Conservation (phyloP, 208 protist genomes). For the Balamuthia mandrillaris region DNA sequence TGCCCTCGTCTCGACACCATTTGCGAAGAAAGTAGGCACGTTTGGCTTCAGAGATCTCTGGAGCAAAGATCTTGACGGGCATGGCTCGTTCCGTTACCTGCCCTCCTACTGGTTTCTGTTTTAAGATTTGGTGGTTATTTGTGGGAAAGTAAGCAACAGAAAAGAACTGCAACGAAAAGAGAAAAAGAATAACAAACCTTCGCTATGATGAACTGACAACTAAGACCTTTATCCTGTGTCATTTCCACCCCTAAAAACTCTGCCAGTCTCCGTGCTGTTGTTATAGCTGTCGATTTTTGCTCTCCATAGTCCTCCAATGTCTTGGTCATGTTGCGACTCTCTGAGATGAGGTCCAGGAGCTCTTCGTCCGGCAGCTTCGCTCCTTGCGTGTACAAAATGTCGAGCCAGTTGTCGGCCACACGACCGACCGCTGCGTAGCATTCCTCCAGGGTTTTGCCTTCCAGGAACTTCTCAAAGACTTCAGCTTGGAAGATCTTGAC, state of each 20-base stretch:
- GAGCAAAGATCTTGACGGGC: conserved; percentile 94
- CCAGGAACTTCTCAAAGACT: conserved; percentile 84
- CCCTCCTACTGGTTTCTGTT: conserved; percentile 80
- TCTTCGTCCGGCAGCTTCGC: conserved; percentile 86
- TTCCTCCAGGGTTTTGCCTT: conserved; percentile 89
- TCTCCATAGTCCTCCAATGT: conserved; percentile 92
- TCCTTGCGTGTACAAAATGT: conserved; percentile 86
- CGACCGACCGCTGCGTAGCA: conserved; percentile 92
- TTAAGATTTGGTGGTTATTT: background rate
- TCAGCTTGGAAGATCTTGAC: conserved; percentile 98
- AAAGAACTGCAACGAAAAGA: background rate
- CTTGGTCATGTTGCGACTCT: conserved; percentile 93
- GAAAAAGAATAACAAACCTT: conserved; percentile 55
- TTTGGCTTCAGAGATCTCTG: conserved; percentile 78
- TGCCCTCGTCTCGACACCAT: conserved; percentile 80
- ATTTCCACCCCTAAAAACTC: conserved; percentile 97
- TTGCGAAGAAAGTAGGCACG: conserved; percentile 86
- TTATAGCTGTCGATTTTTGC: conserved; percentile 98
- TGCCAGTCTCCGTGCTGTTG: conserved; percentile 91
- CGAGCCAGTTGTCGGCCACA: conserved; percentile 93
- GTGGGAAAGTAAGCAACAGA: background rate
- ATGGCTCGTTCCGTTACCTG: conserved; percentile 96
- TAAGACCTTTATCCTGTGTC: conserved; percentile 93
- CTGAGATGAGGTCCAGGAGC: conserved; percentile 94
- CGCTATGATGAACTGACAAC: conserved; percentile 96